A percentile compares a stretch with the other conserved stretches of the same genome.
Conservation (phyloP, 306 rosid species). For the Crotalaria pallida region DNA sequence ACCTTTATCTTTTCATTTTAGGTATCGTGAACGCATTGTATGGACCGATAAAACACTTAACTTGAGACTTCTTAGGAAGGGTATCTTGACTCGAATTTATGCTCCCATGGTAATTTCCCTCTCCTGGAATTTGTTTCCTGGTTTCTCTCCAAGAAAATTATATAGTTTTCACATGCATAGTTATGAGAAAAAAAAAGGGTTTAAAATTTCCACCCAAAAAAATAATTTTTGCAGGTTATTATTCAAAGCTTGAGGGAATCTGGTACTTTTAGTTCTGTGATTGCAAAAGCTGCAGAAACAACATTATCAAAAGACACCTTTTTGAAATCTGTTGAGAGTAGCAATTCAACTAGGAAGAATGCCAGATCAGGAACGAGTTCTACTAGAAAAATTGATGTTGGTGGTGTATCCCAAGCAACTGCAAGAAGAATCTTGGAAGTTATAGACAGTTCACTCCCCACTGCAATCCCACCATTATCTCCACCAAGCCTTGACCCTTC, state of each 20-base stretch:
- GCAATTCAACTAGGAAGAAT: conserved; percentile 58
- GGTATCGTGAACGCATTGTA: conserved; percentile 87
- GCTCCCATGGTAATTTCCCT: conserved; percentile 68
- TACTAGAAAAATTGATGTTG: conserved; percentile 61
- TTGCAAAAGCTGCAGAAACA: conserved; percentile 58
- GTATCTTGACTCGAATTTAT: conserved; percentile 78
- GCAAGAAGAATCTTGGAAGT: conserved; percentile 68
- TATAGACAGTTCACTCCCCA: conserved; percentile 31
- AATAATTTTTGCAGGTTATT: conserved; percentile 53
- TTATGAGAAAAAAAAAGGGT: conserved; percentile 3
- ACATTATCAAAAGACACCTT: conserved; percentile 55
- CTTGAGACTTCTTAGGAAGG: conserved; percentile 73
- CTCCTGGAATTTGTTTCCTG: neutral
- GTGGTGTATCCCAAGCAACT: conserved; percentile 44
- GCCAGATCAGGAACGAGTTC: conserved; percentile 31
- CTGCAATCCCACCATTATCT: conserved; percentile 77
- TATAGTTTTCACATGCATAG: neutral
- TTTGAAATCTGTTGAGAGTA: conserved; percentile 61
- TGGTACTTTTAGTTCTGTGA: conserved; percentile 57
- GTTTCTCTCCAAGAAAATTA: conserved; percentile 14
- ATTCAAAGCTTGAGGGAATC: conserved; percentile 78
- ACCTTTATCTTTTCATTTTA: conserved; percentile 30
- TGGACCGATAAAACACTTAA: conserved; percentile 69
- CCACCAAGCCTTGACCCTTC: conserved; percentile 51
- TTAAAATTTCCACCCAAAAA: neutral